phyloP scores from a whole-genome alignment of 163 green algal genomes.

The Botryococcus braunii region DNA sequence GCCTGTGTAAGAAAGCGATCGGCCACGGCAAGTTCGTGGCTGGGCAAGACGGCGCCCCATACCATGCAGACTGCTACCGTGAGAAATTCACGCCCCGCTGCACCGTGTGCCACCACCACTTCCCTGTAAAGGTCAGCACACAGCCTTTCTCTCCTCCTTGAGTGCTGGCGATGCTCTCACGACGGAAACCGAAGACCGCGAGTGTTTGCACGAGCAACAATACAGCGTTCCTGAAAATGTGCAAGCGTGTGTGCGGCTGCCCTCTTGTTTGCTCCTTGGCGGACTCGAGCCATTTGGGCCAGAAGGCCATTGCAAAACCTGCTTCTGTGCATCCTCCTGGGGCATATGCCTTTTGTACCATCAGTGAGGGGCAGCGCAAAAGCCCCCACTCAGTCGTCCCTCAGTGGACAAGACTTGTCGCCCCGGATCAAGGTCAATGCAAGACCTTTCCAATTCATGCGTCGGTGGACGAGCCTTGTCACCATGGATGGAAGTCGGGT shows the following conservation, averaged over 20 bases:
- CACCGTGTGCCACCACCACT: constrained; percentile 43
- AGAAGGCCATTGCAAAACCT: not conserved
- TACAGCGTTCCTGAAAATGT: not conserved
- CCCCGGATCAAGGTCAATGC: too few species aligned
- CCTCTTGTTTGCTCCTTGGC: not conserved
- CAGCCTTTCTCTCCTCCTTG: not conserved
- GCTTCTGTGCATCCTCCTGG: not conserved
- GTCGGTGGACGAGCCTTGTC: too few species aligned
- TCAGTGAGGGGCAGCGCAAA: too few species aligned
- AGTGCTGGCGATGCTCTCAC: not conserved
- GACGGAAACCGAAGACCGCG: not conserved
- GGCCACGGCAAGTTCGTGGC: constrained; percentile 11
- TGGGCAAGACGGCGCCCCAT: constrained; percentile 16
- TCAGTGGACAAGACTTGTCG: too few species aligned
- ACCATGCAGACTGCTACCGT: constrained; percentile 36
- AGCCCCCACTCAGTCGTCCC: too few species aligned
- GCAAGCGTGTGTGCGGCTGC: not conserved
- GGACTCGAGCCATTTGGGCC: not conserved
- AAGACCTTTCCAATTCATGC: too few species aligned
- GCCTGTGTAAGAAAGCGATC: constrained; percentile 29
- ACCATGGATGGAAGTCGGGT: too few species aligned
- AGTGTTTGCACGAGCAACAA: constrained; percentile 2
- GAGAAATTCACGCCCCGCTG: constrained; percentile 44
- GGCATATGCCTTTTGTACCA: too few species aligned
- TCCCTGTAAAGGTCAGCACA: constrained; percentile 26